phyloP scores from a whole-genome alignment of 1,139 yeast species.

The Diutina scorzettiae region DNA sequence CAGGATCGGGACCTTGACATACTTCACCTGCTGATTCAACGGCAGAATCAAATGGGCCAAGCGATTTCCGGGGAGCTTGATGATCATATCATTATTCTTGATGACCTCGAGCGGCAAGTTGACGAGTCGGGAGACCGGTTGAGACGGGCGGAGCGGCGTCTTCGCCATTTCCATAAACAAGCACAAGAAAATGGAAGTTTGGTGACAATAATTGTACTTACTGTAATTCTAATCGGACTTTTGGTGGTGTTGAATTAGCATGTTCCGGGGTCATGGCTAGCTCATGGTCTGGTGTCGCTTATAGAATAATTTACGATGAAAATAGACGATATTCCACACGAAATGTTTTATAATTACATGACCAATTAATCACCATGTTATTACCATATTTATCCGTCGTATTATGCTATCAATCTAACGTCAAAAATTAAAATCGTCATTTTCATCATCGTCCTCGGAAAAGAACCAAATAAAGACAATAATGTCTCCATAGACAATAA shows the following conservation, averaged over 20 bases:
- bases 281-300: too few species aligned
- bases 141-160: conserved; percentile 40
- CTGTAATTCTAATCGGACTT: conserved; percentile 45
- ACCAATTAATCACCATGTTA: not conserved
- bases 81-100: conserved; percentile 54
- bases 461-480: conserved; percentile 62
- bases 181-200: conserved; percentile 63
- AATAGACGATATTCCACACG: too few species aligned
- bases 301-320: too few species aligned
- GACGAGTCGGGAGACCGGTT: conserved; percentile 43
- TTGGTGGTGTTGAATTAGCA: conserved; percentile 45
- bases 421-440: conserved; percentile 40
- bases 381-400: not conserved
- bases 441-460: conserved; percentile 40
- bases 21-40: conserved; percentile 47
- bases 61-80: conserved; percentile 57
- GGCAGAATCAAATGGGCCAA: conserved; percentile 56
- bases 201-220: conserved; percentile 53
- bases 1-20: conserved; percentile 56
- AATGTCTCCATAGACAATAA: conserved; percentile 59
- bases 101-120: conserved; percentile 59
- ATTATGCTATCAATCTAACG: not conserved
- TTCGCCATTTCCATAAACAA: conserved; percentile 41
- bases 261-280: too few species aligned
- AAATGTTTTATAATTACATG: too few species aligned